A percentile compares a stretch with the other conserved stretches of the same genome.
Evolutionary conservation across 2,329 filamentous ascomycete species (phyloP).

Genomic region (Leptographium radiaticola): DNA sequence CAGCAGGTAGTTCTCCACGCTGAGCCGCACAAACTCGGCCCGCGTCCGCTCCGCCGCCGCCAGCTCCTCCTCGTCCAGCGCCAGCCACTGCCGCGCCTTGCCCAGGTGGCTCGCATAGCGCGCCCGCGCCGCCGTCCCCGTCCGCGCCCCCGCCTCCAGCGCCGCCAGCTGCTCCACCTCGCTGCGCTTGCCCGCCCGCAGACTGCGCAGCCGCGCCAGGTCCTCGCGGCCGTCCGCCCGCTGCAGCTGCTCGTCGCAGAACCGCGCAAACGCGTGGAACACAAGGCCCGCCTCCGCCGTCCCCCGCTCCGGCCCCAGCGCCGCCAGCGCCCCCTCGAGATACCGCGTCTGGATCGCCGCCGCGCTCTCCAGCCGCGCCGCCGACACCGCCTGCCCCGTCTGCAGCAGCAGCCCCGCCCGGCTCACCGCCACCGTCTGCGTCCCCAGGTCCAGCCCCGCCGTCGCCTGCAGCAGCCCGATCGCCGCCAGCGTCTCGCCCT

Average conservation of each 20-base stretch:
- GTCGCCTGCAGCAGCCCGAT: constrained; percentile 65
- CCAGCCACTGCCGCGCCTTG: constrained; percentile 77
- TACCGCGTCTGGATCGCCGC: constrained; percentile 82
- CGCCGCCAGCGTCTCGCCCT: constrained; percentile 78
- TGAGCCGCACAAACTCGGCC: constrained; percentile 73
- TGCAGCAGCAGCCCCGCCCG: constrained; percentile 73
- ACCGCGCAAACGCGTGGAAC: constrained; percentile 87
- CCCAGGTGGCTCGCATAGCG: constrained; percentile 47
- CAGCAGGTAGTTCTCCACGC: constrained; percentile 84
- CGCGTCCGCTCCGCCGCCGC: constrained; percentile 63
- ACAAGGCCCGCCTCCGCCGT: constrained; percentile 73
- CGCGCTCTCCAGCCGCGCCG: constrained; percentile 81
- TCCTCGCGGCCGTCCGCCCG: constrained; percentile 78
- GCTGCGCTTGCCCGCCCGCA: constrained; percentile 67
- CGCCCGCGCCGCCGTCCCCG: constrained; percentile 39
- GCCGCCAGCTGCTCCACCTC: constrained; percentile 65
- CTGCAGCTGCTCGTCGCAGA: constrained; percentile 89
- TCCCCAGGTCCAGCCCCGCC: constrained; percentile 28
- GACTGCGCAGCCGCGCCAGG: constrained; percentile 62
- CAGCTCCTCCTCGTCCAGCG: constrained; percentile 81
- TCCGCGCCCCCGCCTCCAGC: constrained; percentile 35
- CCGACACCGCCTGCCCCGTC: constrained; percentile 76
- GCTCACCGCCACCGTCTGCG: constrained; percentile 59
- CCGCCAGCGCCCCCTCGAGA: constrained; percentile 68
- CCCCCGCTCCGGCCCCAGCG: constrained; percentile 55